Base-by-base conservation (phyloP, 371 early-diverging fungal species). In the Saksenaea oblongispora region DNA sequence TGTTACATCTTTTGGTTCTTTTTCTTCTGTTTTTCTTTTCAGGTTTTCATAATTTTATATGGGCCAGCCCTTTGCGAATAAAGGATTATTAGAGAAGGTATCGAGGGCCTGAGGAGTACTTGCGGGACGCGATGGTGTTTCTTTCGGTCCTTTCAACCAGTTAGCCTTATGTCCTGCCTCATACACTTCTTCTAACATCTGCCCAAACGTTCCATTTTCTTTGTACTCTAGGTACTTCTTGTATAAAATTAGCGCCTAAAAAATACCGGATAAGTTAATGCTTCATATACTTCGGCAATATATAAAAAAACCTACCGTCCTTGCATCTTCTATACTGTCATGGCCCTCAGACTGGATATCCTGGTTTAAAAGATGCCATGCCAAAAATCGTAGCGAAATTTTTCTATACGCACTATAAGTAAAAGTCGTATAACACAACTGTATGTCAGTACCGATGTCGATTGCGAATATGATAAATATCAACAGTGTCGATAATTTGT, bases 291-390 rank as follows among this genome's bases (percentile, higher is more conserved):
- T 18, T n/a, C 17, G 11, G 3, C 5, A 0, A 10, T 3, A 36
- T 58, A 11, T 14, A 34, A 34, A 10, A 34, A 31, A 51, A 59
- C 78, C 66, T 84, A 88, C 91, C 28, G 94, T 91, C 51, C 87
- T 80, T 0, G 98, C 93, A 77, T 98, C 98, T 67, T 94, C 96
- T 26, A 96, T 90, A 78, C 94, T 93, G 72, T 95, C 95, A 74
- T 98, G 98, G 1, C 90, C 87, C 3, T 89, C 88, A 1, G 83
- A 82, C 65, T 98, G 98, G 68, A 98, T 94, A 56, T 93, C 88
- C 56, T 88, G 79, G 11, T 84, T 73, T n/a, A 93, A 79, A n/a
- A 96, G 63, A 70, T 88, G 90, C 96, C 97, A 97, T 3, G 95
- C 93, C 66, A 98, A 79, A 71, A 97, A 98, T 27, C 92, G 81